Evolutionary conservation across 1,284 basidiomycete genomes (phyloP), one percentile per base, ranked within the genome.

Genomic region (Rhodotorula mucilaginosa): DNA sequence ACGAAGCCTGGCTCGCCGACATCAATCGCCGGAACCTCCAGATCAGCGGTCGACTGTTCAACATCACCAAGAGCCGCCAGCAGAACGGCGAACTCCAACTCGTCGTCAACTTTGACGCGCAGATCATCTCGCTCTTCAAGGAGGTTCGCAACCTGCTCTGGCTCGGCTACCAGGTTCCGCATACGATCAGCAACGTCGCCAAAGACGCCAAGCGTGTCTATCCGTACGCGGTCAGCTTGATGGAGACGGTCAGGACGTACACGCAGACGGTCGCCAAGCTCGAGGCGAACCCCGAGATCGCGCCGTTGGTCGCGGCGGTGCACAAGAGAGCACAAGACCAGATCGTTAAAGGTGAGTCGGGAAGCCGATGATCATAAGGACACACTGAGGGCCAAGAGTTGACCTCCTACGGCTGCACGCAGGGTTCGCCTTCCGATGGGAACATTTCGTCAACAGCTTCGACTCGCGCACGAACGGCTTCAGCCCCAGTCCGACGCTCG

Each of bases 161-260:
- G 96, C 86, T 97, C 75, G 91, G 91, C 72, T 97, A 96, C 83
- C 90, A 91, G 79, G 93, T 98, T 1, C 94, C 95, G 15, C 92
- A 98, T 82, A 89, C 91, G 66, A 94, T 93, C 78, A 90, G 89
- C 78, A 97, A 96, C 80, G 90, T 97, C 85, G 96, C 97, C 57
- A 98, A 97, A 83, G 95, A 99, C 78, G 95, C 95, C 74, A 98
- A 97, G 84, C 85, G 94, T 76, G 93, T 99, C 61, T 98, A 99
- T 80, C 95, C 96, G 0, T 93, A 97, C 83, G 97, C 97, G 3
- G 96, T 98, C 72, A 95, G 92, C 80, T 83, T 99, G 81, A 97
- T 98, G 94, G 95, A 99, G 84, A 96, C 94, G 0, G 93, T 98
- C 19, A 85, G 95, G 78, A 98, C 93, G 31, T 97, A 98, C 82